Evolutionary conservation across 2,329 filamentous ascomycete species (phyloP).

Genomic region (Hyphodiscus sp.): DNA sequence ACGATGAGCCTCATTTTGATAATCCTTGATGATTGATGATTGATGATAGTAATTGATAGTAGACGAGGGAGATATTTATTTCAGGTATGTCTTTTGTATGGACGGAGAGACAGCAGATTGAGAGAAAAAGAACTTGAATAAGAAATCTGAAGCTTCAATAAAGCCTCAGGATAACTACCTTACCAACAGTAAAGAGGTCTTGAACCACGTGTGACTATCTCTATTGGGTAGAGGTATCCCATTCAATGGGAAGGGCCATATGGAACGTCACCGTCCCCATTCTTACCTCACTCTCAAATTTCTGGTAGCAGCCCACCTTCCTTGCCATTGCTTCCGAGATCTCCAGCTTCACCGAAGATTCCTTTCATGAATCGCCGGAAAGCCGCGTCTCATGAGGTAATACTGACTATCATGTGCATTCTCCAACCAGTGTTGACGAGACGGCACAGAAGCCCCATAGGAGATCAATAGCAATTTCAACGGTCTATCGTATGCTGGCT

Average conservation of each 20-base stretch:
- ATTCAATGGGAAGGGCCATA: background rate
- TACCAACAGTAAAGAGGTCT: background rate
- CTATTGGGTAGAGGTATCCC: background rate
- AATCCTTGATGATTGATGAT: background rate
- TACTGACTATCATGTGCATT: background rate
- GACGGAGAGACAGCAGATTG: background rate
- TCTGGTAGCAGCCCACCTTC: background rate
- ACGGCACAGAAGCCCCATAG: background rate
- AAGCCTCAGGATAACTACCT: background rate
- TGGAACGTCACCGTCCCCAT: slow-evolving; percentile 16
- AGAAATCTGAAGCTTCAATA: slow-evolving; percentile 1
- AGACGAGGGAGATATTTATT: background rate
- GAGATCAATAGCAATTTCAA: background rate
- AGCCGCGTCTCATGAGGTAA: background rate
- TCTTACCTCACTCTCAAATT: background rate
- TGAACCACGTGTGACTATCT: background rate
- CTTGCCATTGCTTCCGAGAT: background rate
- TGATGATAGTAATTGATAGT: background rate
- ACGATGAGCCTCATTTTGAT: slow-evolving; percentile 72
- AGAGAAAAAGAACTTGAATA: slow-evolving; percentile 4
- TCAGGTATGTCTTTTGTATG: background rate
- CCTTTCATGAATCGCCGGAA: slow-evolving; percentile 1
- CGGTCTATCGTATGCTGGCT: background rate
- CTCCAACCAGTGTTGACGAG: background rate
- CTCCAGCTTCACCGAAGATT: background rate